Conservation (phyloP, 2,329 filamentous ascomycete species). For the Colletotrichum destructivum region DNA sequence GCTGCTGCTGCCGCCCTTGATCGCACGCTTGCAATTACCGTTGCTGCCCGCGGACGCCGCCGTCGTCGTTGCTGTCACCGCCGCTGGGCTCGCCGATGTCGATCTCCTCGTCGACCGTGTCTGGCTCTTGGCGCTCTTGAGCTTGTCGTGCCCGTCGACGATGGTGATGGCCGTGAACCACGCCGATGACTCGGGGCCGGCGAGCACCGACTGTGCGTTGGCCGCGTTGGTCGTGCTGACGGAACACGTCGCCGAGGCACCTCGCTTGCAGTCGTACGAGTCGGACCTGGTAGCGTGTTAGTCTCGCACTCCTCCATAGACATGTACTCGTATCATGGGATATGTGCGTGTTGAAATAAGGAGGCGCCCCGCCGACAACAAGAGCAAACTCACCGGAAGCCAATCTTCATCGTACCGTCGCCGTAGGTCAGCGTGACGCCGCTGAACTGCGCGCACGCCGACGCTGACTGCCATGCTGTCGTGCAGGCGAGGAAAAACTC, state of each 20-base stretch:
- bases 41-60: background rate
- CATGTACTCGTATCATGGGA: background rate
- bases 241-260: slow-evolving; percentile 22
- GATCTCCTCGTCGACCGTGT: background rate
- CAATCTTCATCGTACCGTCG: slow-evolving; percentile 31
- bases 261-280: slow-evolving; percentile 31
- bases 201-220: slow-evolving; percentile 3
- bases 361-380: background rate
- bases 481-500: slow-evolving; percentile 34
- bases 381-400: slow-evolving; percentile 7
- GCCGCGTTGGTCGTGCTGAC: background rate
- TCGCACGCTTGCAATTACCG: slow-evolving; percentile 27
- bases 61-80: background rate
- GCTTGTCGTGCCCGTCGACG: slow-evolving; percentile 26
- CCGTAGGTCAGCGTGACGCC: slow-evolving; percentile 38
- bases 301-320: background rate
- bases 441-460: slow-evolving; percentile 29
- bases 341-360: background rate
- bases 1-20: background rate
- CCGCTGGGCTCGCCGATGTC: background rate
- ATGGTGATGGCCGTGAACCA: slow-evolving; percentile 39
- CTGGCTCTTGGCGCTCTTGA: background rate
- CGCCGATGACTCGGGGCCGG: slow-evolving; percentile 20
- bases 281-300: slow-evolving; percentile 12
- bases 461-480: slow-evolving; percentile 25